phyloP scores from a whole-genome alignment of 2,329 filamentous ascomycete genomes.

The Tolypocladium ophioglossoides region DNA sequence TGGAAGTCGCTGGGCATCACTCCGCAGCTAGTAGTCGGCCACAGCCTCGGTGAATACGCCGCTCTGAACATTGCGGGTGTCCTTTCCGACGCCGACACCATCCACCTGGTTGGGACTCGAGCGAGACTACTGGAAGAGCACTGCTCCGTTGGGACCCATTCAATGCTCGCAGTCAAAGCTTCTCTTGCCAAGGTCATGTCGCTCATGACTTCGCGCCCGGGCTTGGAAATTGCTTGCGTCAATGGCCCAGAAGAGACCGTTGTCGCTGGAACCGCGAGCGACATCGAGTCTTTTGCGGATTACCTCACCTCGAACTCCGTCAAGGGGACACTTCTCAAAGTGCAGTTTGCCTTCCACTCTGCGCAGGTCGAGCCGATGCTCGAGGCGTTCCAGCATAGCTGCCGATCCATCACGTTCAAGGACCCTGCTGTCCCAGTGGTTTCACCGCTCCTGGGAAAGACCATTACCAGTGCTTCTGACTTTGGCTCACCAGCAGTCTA shows the following conservation, averaged over 20 bases:
- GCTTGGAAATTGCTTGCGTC: constrained; percentile 38
- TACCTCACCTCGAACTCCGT: neutral
- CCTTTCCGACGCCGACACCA: constrained; percentile 57
- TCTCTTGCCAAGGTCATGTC: constrained; percentile 34
- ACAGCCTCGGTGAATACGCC: constrained; percentile 64
- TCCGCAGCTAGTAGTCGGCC: constrained; percentile 45
- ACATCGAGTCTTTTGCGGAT: constrained; percentile 1
- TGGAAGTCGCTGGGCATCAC: constrained; percentile 37
- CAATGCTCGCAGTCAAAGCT: constrained; percentile 40
- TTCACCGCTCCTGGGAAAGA: constrained; percentile 35
- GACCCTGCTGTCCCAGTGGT: constrained; percentile 6
- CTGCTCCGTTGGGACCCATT: constrained; percentile 56
- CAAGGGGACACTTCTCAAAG: constrained; percentile 21
- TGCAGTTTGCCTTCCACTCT: constrained; percentile 23
- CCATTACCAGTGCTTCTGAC: constrained; percentile 33
- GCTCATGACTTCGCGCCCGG: constrained; percentile 5
- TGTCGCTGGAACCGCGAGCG: constrained; percentile 1
- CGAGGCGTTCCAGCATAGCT: constrained; percentile 30
- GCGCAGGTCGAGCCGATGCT: constrained; percentile 27
- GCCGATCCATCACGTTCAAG: neutral
- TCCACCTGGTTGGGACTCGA: constrained; percentile 60
- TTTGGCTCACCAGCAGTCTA: constrained; percentile 41
- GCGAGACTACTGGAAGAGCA: constrained; percentile 54
- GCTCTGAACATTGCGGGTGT: constrained; percentile 62
- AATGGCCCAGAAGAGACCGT: constrained; percentile 54